Evolutionary conservation across 306 rosid species (phyloP), one percentile per base, ranked within the genome.

Genomic region (Fragaria iinumae): DNA sequence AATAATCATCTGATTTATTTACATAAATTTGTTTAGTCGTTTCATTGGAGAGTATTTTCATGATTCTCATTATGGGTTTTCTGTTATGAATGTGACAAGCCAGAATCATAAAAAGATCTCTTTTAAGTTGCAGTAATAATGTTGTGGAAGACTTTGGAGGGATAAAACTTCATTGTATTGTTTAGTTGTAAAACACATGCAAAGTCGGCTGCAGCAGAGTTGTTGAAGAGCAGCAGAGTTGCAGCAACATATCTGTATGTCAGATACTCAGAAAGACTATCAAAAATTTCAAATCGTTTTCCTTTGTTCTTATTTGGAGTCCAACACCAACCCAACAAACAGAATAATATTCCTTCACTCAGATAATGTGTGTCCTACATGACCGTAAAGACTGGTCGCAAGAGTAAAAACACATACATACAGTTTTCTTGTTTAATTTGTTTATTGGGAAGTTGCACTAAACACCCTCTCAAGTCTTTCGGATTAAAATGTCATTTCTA

Each of bases 181-280:
- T 36, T 32, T 16, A 1, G 27, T 23, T n/a, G 20, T 25, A 64
- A 12, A 18, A 25, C 67, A 13, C 69, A 65, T 14, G 41, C 23
- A 36, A 5, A 16, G 45, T 43, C 69, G 69, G 69, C 69, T 65
- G 69, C 45, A 36, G 69, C 69, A 65, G 69, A 17, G 47, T 34
- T 65, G 25, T 34, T 65, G 69, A 65, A 59, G 5, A 65, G 44
- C 69, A 25, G 67, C 18, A 50, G 52, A 0, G 0, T 5, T 4
- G 21, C 59, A 63, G 47, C 7, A 36, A 65, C 69, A 65, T 63
- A 63, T 65, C 69, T 64, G 25, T 20, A 13, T 64, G 69, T 65
- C 69, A 65, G 11, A 8, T 11, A 43, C 45, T 1, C 11, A 7
- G 69, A 65, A 65, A 34, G 69, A 65, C n/a, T 17, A 64, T 59